These are phyloP conservation scores for Globisporangium barbulae DNA, from an alignment of 352 stramenopile genomes.

Conservation along the genomic window DNA sequence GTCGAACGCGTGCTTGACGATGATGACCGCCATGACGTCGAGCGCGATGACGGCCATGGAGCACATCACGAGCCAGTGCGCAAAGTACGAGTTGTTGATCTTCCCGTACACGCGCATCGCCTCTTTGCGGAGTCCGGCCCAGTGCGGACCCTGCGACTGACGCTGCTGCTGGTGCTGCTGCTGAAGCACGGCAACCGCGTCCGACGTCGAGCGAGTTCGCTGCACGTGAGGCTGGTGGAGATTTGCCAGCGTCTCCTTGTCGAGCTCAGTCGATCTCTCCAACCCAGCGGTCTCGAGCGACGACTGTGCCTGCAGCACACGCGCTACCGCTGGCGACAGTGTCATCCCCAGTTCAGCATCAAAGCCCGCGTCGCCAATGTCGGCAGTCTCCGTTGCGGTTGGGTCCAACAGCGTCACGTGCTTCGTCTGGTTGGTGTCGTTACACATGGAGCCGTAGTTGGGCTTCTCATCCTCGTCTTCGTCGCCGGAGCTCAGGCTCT, in stretches of 20 bases:
- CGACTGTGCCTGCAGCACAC: conserved; percentile 11
- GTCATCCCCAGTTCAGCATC: conserved; percentile 11
- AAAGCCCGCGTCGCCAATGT: neutral
- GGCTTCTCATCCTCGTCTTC: conserved; percentile 16
- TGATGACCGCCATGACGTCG: conserved; percentile 35
- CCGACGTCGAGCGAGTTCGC: conserved; percentile 10
- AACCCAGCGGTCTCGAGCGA: conserved; percentile 12
- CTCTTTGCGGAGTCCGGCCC: neutral
- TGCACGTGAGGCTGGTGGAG: conserved; percentile 9
- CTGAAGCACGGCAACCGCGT: neutral
- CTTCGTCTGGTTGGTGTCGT: neutral
- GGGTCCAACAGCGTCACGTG: neutral
- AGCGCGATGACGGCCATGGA: conserved; percentile 47
- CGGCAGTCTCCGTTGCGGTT: neutral
- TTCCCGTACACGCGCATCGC: conserved; percentile 29
- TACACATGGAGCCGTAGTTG: conserved; percentile 17
- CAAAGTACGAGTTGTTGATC: conserved; percentile 72
- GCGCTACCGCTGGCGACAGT: neutral
- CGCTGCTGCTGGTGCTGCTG: neutral
- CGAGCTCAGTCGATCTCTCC: conserved; percentile 1
- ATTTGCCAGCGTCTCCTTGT: conserved; percentile 8
- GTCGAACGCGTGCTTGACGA: conserved; percentile 32
- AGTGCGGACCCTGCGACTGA: neutral
- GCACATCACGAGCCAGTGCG: conserved; percentile 59
- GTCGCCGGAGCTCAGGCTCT: conserved; percentile 22